Conservation (phyloP, 495 filamentous ascomycete species). For the Echria macrotheca region DNA sequence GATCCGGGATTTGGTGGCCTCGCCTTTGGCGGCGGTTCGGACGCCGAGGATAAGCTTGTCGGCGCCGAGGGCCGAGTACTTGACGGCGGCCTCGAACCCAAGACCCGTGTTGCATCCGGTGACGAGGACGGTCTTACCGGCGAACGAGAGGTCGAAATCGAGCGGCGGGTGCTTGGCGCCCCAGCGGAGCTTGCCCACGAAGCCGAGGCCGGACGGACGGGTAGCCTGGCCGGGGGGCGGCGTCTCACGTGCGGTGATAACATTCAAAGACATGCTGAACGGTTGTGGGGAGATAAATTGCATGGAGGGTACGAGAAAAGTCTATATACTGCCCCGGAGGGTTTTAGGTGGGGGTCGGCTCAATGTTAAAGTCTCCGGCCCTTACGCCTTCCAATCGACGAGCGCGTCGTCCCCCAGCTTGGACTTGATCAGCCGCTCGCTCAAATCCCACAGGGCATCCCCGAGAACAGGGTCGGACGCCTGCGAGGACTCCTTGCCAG, state of each 20-base stretch:
- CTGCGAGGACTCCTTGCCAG: conserved; percentile 32
- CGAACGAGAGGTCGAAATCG: conserved; percentile 2
- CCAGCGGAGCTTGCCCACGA: conserved; percentile 1
- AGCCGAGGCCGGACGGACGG: not conserved
- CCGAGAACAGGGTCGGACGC: conserved; percentile 38
- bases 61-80: conserved; percentile 22
- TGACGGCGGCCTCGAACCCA: conserved; percentile 46
- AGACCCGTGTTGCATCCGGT: conserved; percentile 52
- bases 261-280: not conserved
- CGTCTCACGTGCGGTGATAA: not conserved
- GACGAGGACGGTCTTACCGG: conserved; percentile 42
- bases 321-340: not conserved
- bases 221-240: not conserved
- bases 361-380: not conserved
- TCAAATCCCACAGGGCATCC: conserved; percentile 37
- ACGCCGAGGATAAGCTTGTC: conserved; percentile 28
- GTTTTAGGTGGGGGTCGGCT: not conserved
- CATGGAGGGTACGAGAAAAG: not conserved
- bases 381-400: conserved; percentile 25
- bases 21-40: conserved; percentile 34
- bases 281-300: not conserved
- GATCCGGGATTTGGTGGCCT: conserved; percentile 38
- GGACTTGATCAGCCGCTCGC: conserved; percentile 35
- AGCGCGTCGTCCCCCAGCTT: conserved; percentile 39
- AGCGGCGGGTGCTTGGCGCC: conserved; percentile 2